phyloP scores from a whole-genome alignment of 345 rosid species.

The Pelargonium nanum region DNA sequence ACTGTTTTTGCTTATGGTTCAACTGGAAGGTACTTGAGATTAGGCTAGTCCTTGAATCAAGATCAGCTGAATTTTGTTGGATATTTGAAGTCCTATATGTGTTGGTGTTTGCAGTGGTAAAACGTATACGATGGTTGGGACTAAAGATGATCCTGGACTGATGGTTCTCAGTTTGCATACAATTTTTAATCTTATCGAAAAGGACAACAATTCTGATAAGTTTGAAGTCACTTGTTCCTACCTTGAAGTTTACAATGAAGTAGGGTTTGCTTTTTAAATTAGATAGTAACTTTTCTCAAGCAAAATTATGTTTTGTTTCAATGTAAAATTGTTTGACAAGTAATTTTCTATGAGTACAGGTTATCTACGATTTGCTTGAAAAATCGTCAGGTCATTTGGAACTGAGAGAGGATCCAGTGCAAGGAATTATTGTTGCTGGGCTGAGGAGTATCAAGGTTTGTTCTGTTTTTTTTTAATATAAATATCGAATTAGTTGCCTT shows the following conservation, averaged over 20 bases:
- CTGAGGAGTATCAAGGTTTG: constrained; percentile 76
- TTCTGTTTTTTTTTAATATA: constrained; percentile 11
- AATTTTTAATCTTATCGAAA: constrained; percentile 61
- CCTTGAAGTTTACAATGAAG: constrained; percentile 95
- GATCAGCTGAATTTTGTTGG: not conserved
- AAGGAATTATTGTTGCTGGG: constrained; percentile 84
- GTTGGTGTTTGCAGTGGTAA: constrained; percentile 51
- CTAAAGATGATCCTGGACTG: constrained; percentile 77
- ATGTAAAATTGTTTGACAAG: constrained; percentile 2
- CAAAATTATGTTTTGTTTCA: not conserved
- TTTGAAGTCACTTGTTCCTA: constrained; percentile 90
- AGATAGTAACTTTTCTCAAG: not conserved
- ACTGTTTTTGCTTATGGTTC: constrained; percentile 95
- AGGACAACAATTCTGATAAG: constrained; percentile 54
- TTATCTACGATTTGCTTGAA: constrained; percentile 88
- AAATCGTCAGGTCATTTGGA: constrained; percentile 87
- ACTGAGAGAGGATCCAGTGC: constrained; percentile 93
- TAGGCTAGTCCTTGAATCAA: not conserved
- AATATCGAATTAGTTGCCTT: not conserved
- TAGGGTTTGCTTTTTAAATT: constrained; percentile 18
- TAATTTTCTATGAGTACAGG: constrained; percentile 34
- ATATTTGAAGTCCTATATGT: constrained; percentile 4
- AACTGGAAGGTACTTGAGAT: constrained; percentile 70
- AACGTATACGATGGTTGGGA: constrained; percentile 96
- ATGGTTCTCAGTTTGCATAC: constrained; percentile 93